Evolutionary conservation across 208 protist species (phyloP).

Genomic region (Leishmania amazonensis): DNA sequence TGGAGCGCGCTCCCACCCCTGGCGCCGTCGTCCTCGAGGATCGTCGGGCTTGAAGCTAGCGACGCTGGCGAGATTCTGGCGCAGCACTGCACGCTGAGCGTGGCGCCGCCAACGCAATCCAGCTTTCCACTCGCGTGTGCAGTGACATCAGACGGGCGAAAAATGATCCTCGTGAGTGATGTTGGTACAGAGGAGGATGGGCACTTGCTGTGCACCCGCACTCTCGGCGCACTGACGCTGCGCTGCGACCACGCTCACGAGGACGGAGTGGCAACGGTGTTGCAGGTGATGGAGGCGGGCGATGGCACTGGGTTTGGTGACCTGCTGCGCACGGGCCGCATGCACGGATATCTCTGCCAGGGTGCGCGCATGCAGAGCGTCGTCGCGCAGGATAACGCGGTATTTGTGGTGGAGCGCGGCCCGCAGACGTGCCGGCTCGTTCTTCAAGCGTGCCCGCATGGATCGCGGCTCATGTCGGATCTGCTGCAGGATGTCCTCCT

Average conservation of each 20-base stretch:
- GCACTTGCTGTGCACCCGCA: slow-evolving; percentile 51
- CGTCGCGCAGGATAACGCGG: slow-evolving; percentile 19
- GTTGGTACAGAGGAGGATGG: slow-evolving; percentile 61
- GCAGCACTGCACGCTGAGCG: slow-evolving; percentile 45
- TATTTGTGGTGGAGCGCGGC: slow-evolving; percentile 31
- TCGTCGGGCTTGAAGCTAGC: slow-evolving; percentile 5
- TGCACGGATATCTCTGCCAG: slow-evolving; percentile 31
- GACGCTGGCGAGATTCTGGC: slow-evolving; percentile 36
- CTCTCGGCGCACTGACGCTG: slow-evolving; percentile 55
- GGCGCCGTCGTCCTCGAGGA: slow-evolving; percentile 1
- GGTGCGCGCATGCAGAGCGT: slow-evolving; percentile 33
- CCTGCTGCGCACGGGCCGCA: slow-evolving; percentile 15
- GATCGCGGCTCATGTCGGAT: slow-evolving; percentile 24
- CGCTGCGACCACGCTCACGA: slow-evolving; percentile 1
- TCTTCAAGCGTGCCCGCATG: slow-evolving; percentile 30
- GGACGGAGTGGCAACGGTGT: slow-evolving; percentile 24
- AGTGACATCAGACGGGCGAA: slow-evolving; percentile 27
- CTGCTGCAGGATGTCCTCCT: slow-evolving; percentile 37
- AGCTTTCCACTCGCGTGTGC: slow-evolving; percentile 59
- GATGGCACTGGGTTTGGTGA: slow-evolving; percentile 10
- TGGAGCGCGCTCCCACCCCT: slow-evolving; percentile 56
- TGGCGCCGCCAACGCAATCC: slow-evolving; percentile 49
- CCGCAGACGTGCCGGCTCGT: slow-evolving; percentile 35
- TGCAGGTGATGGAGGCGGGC: slow-evolving; percentile 39
- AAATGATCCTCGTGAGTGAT: slow-evolving; percentile 59